Base-by-base conservation (phyloP, 1,284 basidiomycete species). In the Sanghuangporus weigelae region DNA sequence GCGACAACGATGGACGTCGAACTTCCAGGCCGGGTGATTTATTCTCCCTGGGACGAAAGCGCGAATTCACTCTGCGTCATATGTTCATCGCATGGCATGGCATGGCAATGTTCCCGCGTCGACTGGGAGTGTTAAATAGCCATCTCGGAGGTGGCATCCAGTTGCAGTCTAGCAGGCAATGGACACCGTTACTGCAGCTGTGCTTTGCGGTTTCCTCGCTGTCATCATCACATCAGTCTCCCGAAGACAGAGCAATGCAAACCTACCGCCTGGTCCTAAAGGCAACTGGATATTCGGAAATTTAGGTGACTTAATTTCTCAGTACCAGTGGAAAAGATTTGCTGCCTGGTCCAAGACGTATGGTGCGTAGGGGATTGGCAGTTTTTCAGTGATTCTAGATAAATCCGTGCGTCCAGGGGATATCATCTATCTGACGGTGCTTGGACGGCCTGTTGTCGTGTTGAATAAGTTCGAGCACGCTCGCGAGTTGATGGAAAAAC, bases 401-500 rank as follows among this genome's bases (percentile, higher is more conserved):
- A 19, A 1, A 12, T 16, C 19, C 38, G 7, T 38, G 0, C 38
- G 14, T 31, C 21, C 31, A 76, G 75, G 75, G 8, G 75, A 77
- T 56, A 68, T 80, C 23, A 71, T 78, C 14, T 75, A 75, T 65
- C 66, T 77, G n/a, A 68, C 68, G 46, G 69, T 75, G n/a, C 69
- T 76, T 44, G 75, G 74, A 6, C 71, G 68, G 5, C 71, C 74
- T 4, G 71, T 76, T 23, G 64, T 66, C 16, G 53, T 66, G 7
- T 35, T 66, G 7, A 66, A 60, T 31, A 59, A 62, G 23, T 44
- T 66, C n/a, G 60, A 53, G n/a, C 40, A 58, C 40, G 61, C 57
- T 10, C 55, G 38, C 11, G 61, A 66, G 26, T 61, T 66, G 3
- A 48, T 66, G 49, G 64, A 66, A n/a, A 66, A 59, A 36, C 58